phyloP scores from a whole-genome alignment of 2,329 filamentous ascomycete species.

The Colletotrichum liaoningense region DNA sequence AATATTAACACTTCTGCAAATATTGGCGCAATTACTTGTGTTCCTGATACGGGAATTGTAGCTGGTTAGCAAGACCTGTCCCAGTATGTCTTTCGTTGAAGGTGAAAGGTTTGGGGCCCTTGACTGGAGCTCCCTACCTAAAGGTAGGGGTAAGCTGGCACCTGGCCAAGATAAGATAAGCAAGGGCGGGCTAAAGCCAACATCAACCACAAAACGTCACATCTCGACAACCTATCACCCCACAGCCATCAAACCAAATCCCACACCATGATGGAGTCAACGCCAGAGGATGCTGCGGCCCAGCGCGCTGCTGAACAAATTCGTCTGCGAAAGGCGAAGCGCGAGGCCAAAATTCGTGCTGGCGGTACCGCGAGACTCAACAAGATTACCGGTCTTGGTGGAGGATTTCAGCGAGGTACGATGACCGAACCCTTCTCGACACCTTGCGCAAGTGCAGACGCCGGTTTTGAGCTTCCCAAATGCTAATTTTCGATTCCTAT shows the following conservation, averaged over 20 bases:
- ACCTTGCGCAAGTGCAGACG: neutral
- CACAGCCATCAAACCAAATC: conserved; percentile 14
- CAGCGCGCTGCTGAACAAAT: conserved; percentile 72
- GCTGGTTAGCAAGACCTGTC: neutral
- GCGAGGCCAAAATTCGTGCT: conserved; percentile 82
- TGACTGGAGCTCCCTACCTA: neutral
- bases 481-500: neutral
- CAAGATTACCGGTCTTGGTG: conserved; percentile 79
- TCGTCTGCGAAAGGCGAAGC: conserved; percentile 80
- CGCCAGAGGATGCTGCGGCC: conserved; percentile 60
- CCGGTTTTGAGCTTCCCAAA: neutral
- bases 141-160: neutral
- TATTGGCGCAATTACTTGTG: too few species aligned
- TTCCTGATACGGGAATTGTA: neutral
- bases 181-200: conserved; percentile 5
- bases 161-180: conserved; percentile 36
- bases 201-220: conserved; percentile 33
- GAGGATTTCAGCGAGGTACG: conserved; percentile 60
- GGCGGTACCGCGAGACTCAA: conserved; percentile 77
- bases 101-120: neutral
- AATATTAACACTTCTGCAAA: neutral
- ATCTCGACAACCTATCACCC: neutral
- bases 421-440: conserved; percentile 24
- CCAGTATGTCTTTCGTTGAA: too few species aligned
- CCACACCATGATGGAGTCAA: conserved; percentile 53